Evolutionary conservation across 129 eudicot species (phyloP).

Genomic region (Apium graveolens): DNA sequence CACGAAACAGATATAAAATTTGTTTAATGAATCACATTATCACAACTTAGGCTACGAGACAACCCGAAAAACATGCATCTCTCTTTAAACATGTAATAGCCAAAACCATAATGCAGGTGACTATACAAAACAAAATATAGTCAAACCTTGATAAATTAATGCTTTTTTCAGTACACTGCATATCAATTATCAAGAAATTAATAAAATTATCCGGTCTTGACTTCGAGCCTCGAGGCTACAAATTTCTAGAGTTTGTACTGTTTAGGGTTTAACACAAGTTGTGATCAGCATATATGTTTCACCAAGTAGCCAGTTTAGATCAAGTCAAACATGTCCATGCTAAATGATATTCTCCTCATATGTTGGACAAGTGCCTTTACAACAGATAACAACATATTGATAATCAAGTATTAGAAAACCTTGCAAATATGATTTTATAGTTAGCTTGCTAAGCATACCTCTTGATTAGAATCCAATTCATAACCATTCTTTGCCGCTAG

Average conservation of each 20-base stretch:
- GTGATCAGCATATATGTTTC: neutral
- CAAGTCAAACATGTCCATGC: neutral
- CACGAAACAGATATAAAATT: neutral
- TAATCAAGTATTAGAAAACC: neutral
- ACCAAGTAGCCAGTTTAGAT: neutral
- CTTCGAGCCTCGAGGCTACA: neutral
- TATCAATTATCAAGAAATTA: neutral
- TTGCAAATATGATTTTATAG: neutral
- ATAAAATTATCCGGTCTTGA: neutral
- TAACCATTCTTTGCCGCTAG: conserved; percentile 97
- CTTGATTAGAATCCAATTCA: conserved; percentile 96
- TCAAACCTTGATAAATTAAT: neutral
- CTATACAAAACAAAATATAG: neutral
- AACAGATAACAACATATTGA: neutral
- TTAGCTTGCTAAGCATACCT: conserved; percentile 39
- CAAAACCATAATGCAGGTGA: neutral
- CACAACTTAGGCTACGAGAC: neutral
- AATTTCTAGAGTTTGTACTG: neutral
- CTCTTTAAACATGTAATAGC: neutral
- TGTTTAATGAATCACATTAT: neutral
- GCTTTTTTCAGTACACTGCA: neutral
- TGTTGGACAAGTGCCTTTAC: neutral
- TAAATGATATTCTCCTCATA: neutral
- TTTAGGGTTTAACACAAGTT: neutral
- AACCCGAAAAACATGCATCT: neutral